phyloP scores from a whole-genome alignment of 2,329 filamentous ascomycete species.

The Rutstroemia sydowiana region DNA sequence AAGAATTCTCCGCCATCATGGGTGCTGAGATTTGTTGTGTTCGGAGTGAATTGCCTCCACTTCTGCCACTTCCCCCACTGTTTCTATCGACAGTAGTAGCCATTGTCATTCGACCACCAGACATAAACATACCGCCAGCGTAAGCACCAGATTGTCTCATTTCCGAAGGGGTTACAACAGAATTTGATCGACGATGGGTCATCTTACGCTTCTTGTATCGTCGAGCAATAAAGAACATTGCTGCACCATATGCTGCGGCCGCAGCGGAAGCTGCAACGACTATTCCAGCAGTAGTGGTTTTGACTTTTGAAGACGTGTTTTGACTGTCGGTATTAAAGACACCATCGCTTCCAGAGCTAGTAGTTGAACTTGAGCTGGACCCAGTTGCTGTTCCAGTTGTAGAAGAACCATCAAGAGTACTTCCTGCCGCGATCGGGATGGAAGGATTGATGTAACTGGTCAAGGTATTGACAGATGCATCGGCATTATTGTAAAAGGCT shows the following conservation, averaged over 20 bases:
- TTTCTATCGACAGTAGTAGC: constrained; percentile 34
- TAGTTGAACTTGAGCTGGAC: constrained; percentile 29
- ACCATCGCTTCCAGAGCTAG: constrained; percentile 33
- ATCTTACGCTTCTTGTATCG: constrained; percentile 61
- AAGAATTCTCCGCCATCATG: constrained; percentile 69
- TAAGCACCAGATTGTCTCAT: constrained; percentile 40
- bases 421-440: constrained; percentile 45
- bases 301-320: constrained; percentile 46
- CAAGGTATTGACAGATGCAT: constrained; percentile 60
- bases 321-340: constrained; percentile 33
- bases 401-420: constrained; percentile 30
- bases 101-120: constrained; percentile 32
- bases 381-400: constrained; percentile 32
- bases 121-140: constrained; percentile 42
- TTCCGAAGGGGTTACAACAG: constrained; percentile 43
- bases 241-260: constrained; percentile 64
- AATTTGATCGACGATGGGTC: constrained; percentile 55
- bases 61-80: constrained; percentile 50
- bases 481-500: constrained; percentile 64
- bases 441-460: constrained; percentile 78
- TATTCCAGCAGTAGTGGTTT: constrained; percentile 58
- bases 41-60: constrained; percentile 38
- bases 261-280: constrained; percentile 57
- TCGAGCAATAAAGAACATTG: constrained; percentile 69
- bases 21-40: constrained; percentile 66